These are phyloP conservation scores for Capronia americana DNA, from an alignment of 2,329 filamentous ascomycete species.

Conservation along the genomic window DNA sequence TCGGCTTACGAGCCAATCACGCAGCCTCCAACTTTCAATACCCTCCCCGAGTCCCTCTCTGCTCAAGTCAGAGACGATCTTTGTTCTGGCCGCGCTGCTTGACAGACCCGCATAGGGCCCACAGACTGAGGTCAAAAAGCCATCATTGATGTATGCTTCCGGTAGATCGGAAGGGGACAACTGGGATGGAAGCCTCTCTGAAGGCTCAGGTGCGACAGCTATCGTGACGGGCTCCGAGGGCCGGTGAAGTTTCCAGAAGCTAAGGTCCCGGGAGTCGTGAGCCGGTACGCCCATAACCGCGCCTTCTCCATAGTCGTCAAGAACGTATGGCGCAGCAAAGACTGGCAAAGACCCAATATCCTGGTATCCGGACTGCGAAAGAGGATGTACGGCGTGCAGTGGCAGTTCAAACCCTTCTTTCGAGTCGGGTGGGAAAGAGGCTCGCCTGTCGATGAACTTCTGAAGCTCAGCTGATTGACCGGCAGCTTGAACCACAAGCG, in stretches of 20 bases:
- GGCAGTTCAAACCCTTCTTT: constrained; percentile 72
- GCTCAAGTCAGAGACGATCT: constrained; percentile 63
- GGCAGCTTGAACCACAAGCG: constrained; percentile 68
- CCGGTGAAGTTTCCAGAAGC: constrained; percentile 76
- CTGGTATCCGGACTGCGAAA: constrained; percentile 61
- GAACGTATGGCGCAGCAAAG: constrained; percentile 82
- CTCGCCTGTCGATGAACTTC: constrained; percentile 67
- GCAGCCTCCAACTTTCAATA: constrained; percentile 77
- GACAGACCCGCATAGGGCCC: constrained; percentile 68
- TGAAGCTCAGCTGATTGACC: constrained; percentile 66
- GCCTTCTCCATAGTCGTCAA: constrained; percentile 83
- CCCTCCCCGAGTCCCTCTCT: constrained; percentile 63
- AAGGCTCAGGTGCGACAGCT: constrained; percentile 60
- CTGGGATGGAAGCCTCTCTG: constrained; percentile 43
- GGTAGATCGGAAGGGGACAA: constrained; percentile 46
- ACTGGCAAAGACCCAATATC: constrained; percentile 69
- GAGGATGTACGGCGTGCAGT: constrained; percentile 69
- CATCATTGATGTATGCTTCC: constrained; percentile 67
- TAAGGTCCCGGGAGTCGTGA: constrained; percentile 78
- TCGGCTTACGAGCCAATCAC: constrained; percentile 91
- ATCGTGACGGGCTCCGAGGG: constrained; percentile 65
- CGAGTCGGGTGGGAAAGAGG: constrained; percentile 61
- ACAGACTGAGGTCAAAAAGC: constrained; percentile 70
- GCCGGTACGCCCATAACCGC: constrained; percentile 92
- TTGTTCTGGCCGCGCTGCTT: constrained; percentile 67